Conservation (phyloP, 2,329 filamentous ascomycete species). For the Pseudophaeomoniella oleicola region DNA sequence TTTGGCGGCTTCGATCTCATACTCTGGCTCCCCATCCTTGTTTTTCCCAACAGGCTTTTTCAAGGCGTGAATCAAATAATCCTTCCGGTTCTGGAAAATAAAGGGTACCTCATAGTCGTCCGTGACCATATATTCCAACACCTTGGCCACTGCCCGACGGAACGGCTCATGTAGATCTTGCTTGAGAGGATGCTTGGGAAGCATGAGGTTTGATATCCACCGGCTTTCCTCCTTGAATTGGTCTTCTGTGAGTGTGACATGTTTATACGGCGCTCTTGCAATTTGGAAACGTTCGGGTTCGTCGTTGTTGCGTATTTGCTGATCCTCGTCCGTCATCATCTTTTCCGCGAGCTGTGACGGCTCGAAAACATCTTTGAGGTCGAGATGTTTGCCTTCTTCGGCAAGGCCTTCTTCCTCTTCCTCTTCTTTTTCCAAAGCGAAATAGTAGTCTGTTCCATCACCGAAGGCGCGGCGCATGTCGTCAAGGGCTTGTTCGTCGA, state of each 20-base stretch:
- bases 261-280: conserved; percentile 75
- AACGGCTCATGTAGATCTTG: conserved; percentile 67
- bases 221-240: conserved; percentile 78
- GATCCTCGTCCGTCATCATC: conserved; percentile 90
- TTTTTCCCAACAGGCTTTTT: conserved; percentile 53
- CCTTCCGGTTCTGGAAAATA: conserved; percentile 95
- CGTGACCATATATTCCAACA: conserved; percentile 86
- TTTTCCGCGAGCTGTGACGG: conserved; percentile 88
- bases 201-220: conserved; percentile 85
- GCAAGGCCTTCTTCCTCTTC: conserved; percentile 65
- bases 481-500: conserved; percentile 85
- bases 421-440: conserved; percentile 80
- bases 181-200: conserved; percentile 68
- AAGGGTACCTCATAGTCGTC: conserved; percentile 94
- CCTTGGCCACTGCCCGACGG: conserved; percentile 74
- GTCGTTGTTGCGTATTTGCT: conserved; percentile 73
- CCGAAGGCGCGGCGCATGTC: conserved; percentile 96
- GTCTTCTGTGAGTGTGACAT: conserved; percentile 64
- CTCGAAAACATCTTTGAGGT: conserved; percentile 96
- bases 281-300: conserved; percentile 91
- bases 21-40: conserved; percentile 51
- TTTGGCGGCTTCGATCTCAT: conserved; percentile 66
- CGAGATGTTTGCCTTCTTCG: conserved; percentile 67
- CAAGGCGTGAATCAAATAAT: conserved; percentile 85
- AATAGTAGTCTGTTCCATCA: conserved; percentile 88